Percentiles rank a stretch among this genome's conserved stretches.
These are phyloP conservation scores for Aspergillus viridinutans DNA, from an alignment of 2,329 filamentous ascomycete genomes.

Conservation along the genomic window DNA sequence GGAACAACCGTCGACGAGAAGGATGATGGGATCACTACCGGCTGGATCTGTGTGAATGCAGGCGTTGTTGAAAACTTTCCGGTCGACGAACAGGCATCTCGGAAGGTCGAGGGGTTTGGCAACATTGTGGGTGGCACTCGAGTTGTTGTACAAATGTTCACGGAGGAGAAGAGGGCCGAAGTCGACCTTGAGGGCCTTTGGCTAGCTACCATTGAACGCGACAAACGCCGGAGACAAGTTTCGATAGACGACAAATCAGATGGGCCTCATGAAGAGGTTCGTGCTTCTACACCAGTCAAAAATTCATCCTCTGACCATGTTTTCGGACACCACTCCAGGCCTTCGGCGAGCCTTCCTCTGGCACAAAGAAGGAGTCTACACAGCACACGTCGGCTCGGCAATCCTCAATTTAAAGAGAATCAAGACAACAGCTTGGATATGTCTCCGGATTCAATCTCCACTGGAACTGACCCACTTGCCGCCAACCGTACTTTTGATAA, in stretches of 20 bases:
- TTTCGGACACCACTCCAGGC: conserved; percentile 11
- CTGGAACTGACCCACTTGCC: neutral
- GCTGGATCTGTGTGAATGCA: conserved; percentile 94
- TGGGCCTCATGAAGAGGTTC: conserved; percentile 20
- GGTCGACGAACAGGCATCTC: conserved; percentile 25
- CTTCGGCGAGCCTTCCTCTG: conserved; percentile 14
- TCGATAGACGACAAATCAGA: conserved; percentile 23
- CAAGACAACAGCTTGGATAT: neutral
- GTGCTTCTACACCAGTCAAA: conserved; percentile 16
- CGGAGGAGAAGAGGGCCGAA: conserved; percentile 64
- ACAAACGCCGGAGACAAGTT: conserved; percentile 35
- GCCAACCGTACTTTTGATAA: neutral
- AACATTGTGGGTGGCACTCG: conserved; percentile 52
- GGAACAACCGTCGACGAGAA: conserved; percentile 54
- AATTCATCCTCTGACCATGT: conserved; percentile 20
- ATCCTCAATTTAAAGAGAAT: neutral
- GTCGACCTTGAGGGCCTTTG: conserved; percentile 65
- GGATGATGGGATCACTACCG: conserved; percentile 85
- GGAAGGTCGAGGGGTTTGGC: conserved; percentile 71
- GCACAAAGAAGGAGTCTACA: conserved; percentile 28
- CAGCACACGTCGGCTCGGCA: conserved; percentile 10
- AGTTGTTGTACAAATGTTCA: conserved; percentile 68
- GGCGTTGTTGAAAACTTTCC: conserved; percentile 59
- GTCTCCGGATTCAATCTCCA: neutral
- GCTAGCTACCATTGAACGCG: conserved; percentile 45